Evolutionary conservation across 768 basidiomycete genomes (phyloP), one percentile per base, ranked within the genome.

Genomic region (Cystofilobasidium ferigula): DNA sequence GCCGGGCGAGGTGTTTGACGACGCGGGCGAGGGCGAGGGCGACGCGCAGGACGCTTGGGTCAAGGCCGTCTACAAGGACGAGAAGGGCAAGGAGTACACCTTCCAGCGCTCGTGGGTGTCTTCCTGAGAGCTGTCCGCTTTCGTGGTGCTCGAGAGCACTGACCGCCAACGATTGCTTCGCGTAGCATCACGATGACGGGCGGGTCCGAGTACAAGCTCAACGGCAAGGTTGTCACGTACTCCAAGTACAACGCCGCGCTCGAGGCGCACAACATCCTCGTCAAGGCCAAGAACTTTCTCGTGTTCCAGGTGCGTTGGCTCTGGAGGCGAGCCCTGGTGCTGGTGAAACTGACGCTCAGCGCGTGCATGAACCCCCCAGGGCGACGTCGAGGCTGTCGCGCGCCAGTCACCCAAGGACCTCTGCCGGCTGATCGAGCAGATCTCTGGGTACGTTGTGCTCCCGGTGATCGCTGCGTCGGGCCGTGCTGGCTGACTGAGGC

Each of bases 261-360:
- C 30, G 81, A 87, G 63, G 79, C 81, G 9, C 92, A 95, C 72
- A 95, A 97, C 72, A 89, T 99, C 72, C 87, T 98, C 56, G 92
- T 98, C 72, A 97, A 95, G 78, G 95, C 95, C 16, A 97, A 97
- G 79, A 98, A 98, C 78, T 99, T 98, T 73, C 85, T 98, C 61
- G 95, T 98, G 14, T 98, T 99, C 79, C 95, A 99, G 74, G 70
- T 69, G 20, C 56, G 69, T 67, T 16, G 20, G 42, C 47, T 2
- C 40, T 35, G 7, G 26, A 7, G 8, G 35, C 35, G 18, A 20
- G 28, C 28, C 18, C 28, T 28, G 9, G 35, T 5, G 28, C 5
- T 8, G 10, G 18, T 28, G 7, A 28, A 8, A 16, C 28, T 57
- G 28, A 57, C 28, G 12, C 5, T 57, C 32, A 6, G 32, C 34